These are phyloP conservation scores for Penicillium pancosmium DNA, from an alignment of 495 filamentous ascomycete genomes.

Conservation along the genomic window DNA sequence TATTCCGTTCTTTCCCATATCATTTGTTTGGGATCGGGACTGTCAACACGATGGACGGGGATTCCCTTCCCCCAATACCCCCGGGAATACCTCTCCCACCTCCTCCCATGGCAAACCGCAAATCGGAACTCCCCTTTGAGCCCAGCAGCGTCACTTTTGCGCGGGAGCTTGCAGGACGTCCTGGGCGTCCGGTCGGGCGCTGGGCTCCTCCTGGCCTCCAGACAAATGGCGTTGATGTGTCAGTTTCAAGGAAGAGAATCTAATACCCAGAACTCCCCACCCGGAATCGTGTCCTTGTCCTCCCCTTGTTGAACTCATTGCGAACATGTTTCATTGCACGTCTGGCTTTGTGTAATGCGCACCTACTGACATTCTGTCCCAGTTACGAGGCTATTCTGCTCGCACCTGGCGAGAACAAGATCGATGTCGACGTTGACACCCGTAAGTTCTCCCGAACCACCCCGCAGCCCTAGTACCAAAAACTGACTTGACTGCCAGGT, in stretches of 20 bases:
- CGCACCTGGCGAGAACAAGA: slow-evolving; percentile 86
- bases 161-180: slow-evolving; percentile 19
- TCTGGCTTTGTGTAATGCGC: neutral
- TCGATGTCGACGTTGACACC: slow-evolving; percentile 80
- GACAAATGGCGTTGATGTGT: slow-evolving; percentile 16
- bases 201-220: neutral
- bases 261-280: neutral
- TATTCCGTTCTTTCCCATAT: too few species aligned
- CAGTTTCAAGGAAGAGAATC: slow-evolving; percentile 12
- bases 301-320: neutral
- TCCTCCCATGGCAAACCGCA: neutral
- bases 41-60: too few species aligned
- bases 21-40: too few species aligned
- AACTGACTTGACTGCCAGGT: slow-evolving; percentile 52
- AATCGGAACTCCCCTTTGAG: slow-evolving; percentile 2
- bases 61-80: neutral
- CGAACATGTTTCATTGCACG: neutral
- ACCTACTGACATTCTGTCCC: slow-evolving; percentile 10
- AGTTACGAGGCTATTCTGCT: slow-evolving; percentile 95
- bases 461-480: too few species aligned
- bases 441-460: slow-evolving; percentile 56
- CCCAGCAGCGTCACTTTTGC: slow-evolving; percentile 20
- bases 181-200: slow-evolving; percentile 8
- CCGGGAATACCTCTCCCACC: neutral
- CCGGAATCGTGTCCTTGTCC: neutral